phyloP scores from a whole-genome alignment of 228 moss, liverwort and hornwort species.

The Sphagnum fallax region DNA sequence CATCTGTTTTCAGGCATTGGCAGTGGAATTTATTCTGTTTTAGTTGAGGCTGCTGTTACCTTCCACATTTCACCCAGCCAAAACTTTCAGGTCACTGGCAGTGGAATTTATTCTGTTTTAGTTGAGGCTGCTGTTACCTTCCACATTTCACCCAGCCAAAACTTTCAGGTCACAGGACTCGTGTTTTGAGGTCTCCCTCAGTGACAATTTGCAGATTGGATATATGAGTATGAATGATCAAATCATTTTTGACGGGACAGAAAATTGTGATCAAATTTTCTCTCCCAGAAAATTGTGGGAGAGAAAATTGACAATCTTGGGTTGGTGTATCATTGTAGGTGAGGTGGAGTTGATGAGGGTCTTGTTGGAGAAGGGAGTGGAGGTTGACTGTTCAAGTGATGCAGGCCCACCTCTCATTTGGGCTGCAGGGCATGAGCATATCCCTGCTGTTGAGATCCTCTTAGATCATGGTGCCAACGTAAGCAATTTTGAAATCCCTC shows the following conservation, averaged over 20 bases:
- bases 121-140: too few relatives aligned
- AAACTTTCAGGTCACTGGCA: not conserved
- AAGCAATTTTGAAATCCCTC: conserved; percentile 3
- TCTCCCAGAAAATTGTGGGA: not conserved
- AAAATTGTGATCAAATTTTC: too few relatives aligned
- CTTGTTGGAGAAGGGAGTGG: conserved; percentile 71
- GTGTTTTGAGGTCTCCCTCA: too few relatives aligned
- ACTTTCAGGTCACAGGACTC: too few relatives aligned
- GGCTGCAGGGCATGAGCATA: conserved; percentile 89
- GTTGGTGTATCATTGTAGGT: conserved; percentile 27
- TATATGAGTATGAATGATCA: too few relatives aligned
- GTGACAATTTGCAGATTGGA: too few relatives aligned
- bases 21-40: too few relatives aligned
- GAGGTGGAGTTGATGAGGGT: conserved; percentile 68
- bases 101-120: too few relatives aligned
- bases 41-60: too few relatives aligned
- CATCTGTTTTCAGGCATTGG: not conserved
- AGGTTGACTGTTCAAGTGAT: conserved; percentile 69
- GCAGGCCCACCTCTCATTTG: conserved; percentile 91
- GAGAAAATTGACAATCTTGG: not conserved
- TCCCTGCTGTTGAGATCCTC: conserved; percentile 64
- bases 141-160: too few relatives aligned
- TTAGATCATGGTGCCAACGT: conserved; percentile 79
- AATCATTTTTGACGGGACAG: too few relatives aligned
- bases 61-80: too few relatives aligned